Percentiles rank a stretch among this genome's conserved stretches.
Evolutionary conservation across 2,329 filamentous ascomycete species (phyloP).

Genomic region (Podosphaera fusca): DNA sequence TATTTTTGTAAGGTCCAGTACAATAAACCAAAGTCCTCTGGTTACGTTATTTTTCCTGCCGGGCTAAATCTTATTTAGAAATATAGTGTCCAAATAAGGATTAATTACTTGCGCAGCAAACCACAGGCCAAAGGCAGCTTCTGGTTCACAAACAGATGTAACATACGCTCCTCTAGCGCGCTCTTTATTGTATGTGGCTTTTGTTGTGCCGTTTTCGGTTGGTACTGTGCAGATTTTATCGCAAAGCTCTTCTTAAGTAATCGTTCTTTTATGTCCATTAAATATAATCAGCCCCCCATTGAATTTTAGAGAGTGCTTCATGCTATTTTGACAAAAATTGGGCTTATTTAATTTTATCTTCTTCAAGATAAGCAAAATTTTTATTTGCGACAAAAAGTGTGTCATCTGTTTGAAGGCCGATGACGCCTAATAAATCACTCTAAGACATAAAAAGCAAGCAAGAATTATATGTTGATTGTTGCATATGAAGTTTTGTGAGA

Average conservation of each 20-base stretch:
- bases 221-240: too few species aligned
- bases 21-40: not conserved
- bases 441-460: too few species aligned
- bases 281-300: not conserved
- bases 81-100: not conserved
- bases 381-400: too few species aligned
- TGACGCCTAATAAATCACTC: too few species aligned
- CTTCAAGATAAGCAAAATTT: too few species aligned
- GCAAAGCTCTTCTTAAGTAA: not conserved
- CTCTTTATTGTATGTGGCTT: too few species aligned
- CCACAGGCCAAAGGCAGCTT: conserved; percentile 2
- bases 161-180: not conserved
- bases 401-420: too few species aligned
- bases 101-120: conserved; percentile 1
- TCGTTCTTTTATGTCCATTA: not conserved
- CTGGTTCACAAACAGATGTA: conserved; percentile 1
- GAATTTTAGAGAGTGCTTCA: not conserved
- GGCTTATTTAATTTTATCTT: too few species aligned
- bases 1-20: not conserved
- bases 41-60: not conserved
- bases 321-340: too few species aligned
- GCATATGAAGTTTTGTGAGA: too few species aligned
- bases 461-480: too few species aligned
- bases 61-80: not conserved
- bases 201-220: too few species aligned